Percentiles rank a stretch among this genome's conserved stretches.
Evolutionary conservation across 1,284 basidiomycete species (phyloP).

Genomic region (Neonothopanus nambi): DNA sequence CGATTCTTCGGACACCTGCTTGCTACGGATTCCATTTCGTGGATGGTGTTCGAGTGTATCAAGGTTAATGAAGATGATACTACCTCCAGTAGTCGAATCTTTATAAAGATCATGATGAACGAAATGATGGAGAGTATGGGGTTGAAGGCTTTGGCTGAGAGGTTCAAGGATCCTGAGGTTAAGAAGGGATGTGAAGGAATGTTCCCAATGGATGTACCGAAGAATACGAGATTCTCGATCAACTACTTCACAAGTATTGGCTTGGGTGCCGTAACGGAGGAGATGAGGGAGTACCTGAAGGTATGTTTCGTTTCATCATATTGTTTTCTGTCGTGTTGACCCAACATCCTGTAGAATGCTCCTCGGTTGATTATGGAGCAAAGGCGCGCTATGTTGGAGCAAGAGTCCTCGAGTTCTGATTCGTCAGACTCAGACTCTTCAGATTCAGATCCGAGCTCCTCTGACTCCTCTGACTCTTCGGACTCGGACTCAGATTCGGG

Average conservation of each 20-base stretch:
- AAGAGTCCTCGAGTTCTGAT: slow-evolving; percentile 66
- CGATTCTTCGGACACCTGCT: slow-evolving; percentile 94
- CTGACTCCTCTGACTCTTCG: slow-evolving; percentile 27
- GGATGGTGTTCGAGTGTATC: slow-evolving; percentile 83
- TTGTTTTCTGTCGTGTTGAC: slow-evolving; percentile 4
- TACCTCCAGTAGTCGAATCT: slow-evolving; percentile 94
- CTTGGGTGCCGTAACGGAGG: slow-evolving; percentile 88
- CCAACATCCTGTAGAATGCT: slow-evolving; percentile 63
- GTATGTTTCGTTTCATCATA: slow-evolving; percentile 39
- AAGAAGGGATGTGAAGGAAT: slow-evolving; percentile 76
- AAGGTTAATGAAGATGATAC: slow-evolving; percentile 98
- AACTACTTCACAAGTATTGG: slow-evolving; percentile 98
- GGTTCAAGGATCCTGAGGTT: slow-evolving; percentile 87
- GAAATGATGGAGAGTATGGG: slow-evolving; percentile 96
- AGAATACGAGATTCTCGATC: slow-evolving; percentile 96
- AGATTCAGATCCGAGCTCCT: slow-evolving; percentile 34
- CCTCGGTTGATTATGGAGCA: slow-evolving; percentile 92
- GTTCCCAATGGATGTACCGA: slow-evolving; percentile 96
- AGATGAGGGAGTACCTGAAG: slow-evolving; percentile 95
- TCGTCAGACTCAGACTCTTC: slow-evolving; percentile 36
- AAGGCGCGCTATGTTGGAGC: slow-evolving; percentile 80
- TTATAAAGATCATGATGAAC: slow-evolving; percentile 94
- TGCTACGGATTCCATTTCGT: slow-evolving; percentile 85
- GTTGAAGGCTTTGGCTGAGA: slow-evolving; percentile 76
- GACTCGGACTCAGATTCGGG: slow-evolving; percentile 26